Conservation (phyloP, 257 asterid genomes). For the Primulina eburnea region DNA sequence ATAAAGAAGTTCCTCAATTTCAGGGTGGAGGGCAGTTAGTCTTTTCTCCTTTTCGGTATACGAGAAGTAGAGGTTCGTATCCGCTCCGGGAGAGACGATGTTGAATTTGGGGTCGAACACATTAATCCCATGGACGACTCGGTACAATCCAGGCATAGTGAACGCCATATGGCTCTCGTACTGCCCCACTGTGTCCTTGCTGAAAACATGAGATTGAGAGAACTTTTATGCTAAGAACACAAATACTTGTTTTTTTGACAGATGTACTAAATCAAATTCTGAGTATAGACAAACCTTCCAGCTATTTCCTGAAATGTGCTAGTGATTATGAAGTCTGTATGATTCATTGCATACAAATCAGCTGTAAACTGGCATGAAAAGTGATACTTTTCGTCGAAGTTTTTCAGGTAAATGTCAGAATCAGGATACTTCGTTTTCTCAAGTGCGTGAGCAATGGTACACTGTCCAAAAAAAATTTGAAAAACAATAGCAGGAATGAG, state of each 20-base stretch:
- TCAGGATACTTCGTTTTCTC: constrained; percentile 96
- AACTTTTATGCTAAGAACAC: neutral
- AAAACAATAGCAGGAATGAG: neutral
- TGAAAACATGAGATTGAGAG: constrained; percentile 24
- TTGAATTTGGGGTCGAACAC: constrained; percentile 95
- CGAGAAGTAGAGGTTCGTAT: constrained; percentile 64
- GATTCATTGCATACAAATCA: constrained; percentile 96
- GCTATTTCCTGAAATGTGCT: constrained; percentile 99
- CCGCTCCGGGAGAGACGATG: constrained; percentile 98
- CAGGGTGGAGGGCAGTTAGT: constrained; percentile 67
- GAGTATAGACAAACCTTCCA: constrained; percentile 53
- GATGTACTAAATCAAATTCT: neutral
- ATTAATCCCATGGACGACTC: constrained; percentile 91
- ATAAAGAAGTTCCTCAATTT: constrained; percentile 73
- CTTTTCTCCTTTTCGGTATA: constrained; percentile 71
- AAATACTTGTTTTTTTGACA: neutral
- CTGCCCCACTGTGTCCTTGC: constrained; percentile 96
- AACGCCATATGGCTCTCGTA: constrained; percentile 97
- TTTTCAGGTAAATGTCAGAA: constrained; percentile 73
- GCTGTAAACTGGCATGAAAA: constrained; percentile 96
- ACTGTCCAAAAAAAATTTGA: constrained; percentile 33
- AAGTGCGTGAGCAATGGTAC: constrained; percentile 94
- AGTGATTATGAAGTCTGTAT: constrained; percentile 94
- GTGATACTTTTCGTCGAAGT: constrained; percentile 87
- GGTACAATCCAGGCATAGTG: constrained; percentile 93